Evolutionary conservation across 2,329 filamentous ascomycete genomes (phyloP), one percentile per base, ranked within the genome.

Genomic region (Trichoderma hamatum): DNA sequence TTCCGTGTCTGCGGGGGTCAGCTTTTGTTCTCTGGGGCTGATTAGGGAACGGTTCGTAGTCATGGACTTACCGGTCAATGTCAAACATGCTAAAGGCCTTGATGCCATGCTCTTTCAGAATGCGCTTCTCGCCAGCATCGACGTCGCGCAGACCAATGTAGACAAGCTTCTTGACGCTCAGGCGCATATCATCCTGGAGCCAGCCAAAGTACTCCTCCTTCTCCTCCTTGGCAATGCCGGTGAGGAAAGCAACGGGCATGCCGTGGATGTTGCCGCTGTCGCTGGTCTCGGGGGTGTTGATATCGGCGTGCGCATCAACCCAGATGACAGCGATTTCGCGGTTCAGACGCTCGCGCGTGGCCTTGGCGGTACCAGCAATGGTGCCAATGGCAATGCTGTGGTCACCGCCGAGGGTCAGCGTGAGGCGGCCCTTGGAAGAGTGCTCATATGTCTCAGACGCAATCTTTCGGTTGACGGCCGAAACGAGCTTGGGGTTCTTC

Each of bases 41-140:
- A 28, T 5, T 2, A 24, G 14, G 32, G n/a, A n/a, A n/a, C 2
- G 9, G 9, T 11, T 9, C 6, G 32, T 26, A n/a, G 54, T n/a
- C 19, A 52, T 32, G 9, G 19, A 78, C 86, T 75, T 83, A 93
- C 91, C 88, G 87, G 81, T 99, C 96, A 80, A 99, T 92, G 78
- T 99, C 96, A 78, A 97, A 96, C 96, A 99, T 99, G 82, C 91
- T 95, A 77, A 98, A 99, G 4, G 95, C 95, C 84, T 93, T 95
- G 84, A 99, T 96, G 52, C 91, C 90, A 76, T 98, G 85, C 73
- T 98, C 93, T 69, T 90, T 87, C 72, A 99, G 83, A 71, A 97
- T 92, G 82, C 89, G 88, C 90, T 97, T 98, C 89, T 99, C 96
- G 52, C 89, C 92, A n/a, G 87, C 81, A 78, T 99, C 96, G 34